Conservation (phyloP, 2,329 filamentous ascomycete genomes). For the Hirsutella rhossiliensis region DNA sequence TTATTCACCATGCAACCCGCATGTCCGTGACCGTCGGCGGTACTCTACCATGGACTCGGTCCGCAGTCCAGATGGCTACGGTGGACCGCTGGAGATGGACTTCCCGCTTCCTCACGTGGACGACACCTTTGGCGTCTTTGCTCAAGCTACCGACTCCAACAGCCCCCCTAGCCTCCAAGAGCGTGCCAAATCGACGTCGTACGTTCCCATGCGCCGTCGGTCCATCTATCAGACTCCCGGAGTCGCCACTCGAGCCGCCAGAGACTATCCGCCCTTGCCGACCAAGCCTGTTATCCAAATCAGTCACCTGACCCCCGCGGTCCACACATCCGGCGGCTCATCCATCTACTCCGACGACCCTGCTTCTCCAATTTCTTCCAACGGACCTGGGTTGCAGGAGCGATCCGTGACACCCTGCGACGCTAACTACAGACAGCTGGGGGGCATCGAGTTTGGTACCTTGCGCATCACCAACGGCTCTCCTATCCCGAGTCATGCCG, state of each 20-base stretch:
- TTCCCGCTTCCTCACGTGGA: not conserved
- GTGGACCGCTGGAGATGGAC: not conserved
- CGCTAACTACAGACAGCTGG: constrained; percentile 45
- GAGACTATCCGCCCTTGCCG: constrained; percentile 9
- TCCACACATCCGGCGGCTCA: not conserved
- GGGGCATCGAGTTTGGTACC: constrained; percentile 50
- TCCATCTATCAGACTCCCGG: constrained; percentile 37
- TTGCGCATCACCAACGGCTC: constrained; percentile 50
- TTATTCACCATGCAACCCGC: not conserved
- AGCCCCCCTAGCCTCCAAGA: not conserved
- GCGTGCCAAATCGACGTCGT: constrained; percentile 14
- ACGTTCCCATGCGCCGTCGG: constrained; percentile 33
- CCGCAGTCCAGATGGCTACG: not conserved
- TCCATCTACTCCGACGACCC: constrained; percentile 9
- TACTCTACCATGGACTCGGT: not conserved
- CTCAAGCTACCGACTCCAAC: not conserved
- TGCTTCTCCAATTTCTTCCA: constrained; percentile 20
- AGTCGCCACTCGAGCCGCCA: constrained; percentile 30
- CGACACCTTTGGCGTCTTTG: not conserved
- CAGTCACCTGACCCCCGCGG: constrained; percentile 19
- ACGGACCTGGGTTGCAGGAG: constrained; percentile 7
- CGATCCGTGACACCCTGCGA: constrained; percentile 32
- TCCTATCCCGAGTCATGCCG: constrained; percentile 29
- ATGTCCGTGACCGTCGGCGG: not conserved
- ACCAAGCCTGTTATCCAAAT: constrained; percentile 22